Evolutionary conservation across 1,284 basidiomycete genomes (phyloP).

Genomic region (Amylostereum areolatum): DNA sequence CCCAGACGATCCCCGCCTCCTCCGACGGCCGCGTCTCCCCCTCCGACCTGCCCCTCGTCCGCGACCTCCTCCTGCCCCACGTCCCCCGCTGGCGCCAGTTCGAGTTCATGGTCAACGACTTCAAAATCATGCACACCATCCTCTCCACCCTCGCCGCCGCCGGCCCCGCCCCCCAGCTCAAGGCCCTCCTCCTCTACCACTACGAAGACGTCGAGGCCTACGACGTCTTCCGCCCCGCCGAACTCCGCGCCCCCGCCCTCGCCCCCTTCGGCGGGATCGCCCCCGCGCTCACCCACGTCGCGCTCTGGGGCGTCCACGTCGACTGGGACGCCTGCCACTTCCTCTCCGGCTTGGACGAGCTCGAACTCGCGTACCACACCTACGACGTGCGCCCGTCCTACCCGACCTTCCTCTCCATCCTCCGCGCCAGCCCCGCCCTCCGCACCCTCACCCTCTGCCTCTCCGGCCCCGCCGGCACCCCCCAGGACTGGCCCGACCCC

Average conservation of each 20-base stretch:
- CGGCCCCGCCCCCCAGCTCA: conserved; percentile 43
- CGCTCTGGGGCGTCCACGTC: conserved; percentile 60
- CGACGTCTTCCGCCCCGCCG: conserved; percentile 29
- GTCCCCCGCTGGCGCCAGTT: conserved; percentile 46
- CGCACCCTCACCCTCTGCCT: conserved; percentile 38
- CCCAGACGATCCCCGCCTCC: conserved; percentile 1
- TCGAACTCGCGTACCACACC: conserved; percentile 54
- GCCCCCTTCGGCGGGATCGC: conserved; percentile 47
- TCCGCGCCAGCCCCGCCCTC: conserved; percentile 44
- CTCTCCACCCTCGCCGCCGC: conserved; percentile 36
- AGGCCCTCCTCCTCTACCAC: conserved; percentile 43
- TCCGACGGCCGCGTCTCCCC: conserved; percentile 5
- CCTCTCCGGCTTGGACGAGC: conserved; percentile 34
- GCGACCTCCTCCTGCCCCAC: conserved; percentile 46
- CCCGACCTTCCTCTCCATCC: conserved; percentile 38
- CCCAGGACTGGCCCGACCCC: conserved; percentile 26
- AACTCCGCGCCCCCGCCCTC: conserved; percentile 27
- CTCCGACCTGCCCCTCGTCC: conserved; percentile 31
- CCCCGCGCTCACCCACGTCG: conserved; percentile 41
- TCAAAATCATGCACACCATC: conserved; percentile 39
- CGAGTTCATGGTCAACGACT: conserved; percentile 36
- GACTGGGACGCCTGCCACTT: conserved; percentile 48
- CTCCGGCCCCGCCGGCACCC: conserved; percentile 45
- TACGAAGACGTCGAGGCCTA: conserved; percentile 33
- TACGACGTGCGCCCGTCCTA: conserved; percentile 53